A percentile compares a stretch with the other conserved stretches of the same genome.
Conservation (phyloP, 176 grass and related monocot species). For the Eragrostis curvula region DNA sequence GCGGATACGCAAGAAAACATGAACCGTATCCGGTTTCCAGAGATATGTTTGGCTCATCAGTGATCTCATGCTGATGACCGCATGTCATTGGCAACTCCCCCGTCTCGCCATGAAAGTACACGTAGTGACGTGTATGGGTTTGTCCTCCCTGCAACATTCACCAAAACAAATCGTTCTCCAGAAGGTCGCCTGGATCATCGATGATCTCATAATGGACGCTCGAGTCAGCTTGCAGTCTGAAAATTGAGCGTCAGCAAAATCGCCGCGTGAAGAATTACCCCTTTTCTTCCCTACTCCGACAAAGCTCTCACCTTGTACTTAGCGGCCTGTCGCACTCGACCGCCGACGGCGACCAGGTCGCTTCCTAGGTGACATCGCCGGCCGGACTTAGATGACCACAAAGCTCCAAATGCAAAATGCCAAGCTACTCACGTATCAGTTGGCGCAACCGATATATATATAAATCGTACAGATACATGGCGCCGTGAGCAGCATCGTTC, state of each 20-base stretch:
- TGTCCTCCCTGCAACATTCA: not conserved
- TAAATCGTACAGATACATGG: not conserved
- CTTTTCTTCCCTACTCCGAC: not conserved
- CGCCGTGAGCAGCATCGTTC: not conserved
- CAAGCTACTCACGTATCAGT: not conserved
- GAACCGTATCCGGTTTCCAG: too few relatives aligned
- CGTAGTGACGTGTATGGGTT: not conserved
- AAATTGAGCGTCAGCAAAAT: not conserved
- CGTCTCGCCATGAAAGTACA: not conserved
- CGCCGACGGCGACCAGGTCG: not conserved
- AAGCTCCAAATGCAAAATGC: not conserved
- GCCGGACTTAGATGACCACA: not conserved
- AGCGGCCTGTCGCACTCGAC: not conserved
- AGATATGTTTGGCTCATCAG: not conserved
- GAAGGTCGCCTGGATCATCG: not conserved
- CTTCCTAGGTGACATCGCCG: not conserved
- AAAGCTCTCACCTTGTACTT: not conserved
- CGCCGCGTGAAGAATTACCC: not conserved
- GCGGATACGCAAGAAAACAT: too few relatives aligned
- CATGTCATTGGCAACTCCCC: not conserved
- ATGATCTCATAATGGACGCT: not conserved
- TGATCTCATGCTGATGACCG: not conserved
- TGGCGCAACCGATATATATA: not conserved
- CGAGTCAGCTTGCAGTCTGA: not conserved
- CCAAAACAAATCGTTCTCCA: not conserved